phyloP scores from a whole-genome alignment of 2,329 filamentous ascomycete genomes.

The Cyphellophora europaea region DNA sequence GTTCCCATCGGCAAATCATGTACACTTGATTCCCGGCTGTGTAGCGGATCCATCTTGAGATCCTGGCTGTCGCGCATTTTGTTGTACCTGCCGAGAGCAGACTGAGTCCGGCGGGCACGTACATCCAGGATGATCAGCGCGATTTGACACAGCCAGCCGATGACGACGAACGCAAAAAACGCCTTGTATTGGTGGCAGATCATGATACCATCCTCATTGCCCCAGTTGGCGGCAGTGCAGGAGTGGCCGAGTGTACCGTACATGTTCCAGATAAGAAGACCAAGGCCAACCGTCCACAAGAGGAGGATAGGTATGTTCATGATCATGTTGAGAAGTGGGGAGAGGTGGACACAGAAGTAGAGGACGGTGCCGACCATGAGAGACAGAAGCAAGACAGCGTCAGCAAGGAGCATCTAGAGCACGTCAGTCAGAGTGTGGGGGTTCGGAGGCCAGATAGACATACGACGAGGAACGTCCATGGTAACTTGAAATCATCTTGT shows the following conservation, averaged over 20 bases:
- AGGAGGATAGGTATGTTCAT: constrained; percentile 40
- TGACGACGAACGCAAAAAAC: constrained; percentile 46
- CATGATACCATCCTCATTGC: constrained; percentile 43
- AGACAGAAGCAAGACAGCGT: constrained; percentile 42
- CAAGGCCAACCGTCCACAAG: constrained; percentile 44
- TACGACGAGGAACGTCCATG: constrained; percentile 53
- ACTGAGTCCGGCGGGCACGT: constrained; percentile 35
- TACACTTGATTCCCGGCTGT: not conserved
- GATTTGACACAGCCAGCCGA: constrained; percentile 38
- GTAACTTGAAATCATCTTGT: constrained; percentile 41
- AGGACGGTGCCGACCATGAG: constrained; percentile 39
- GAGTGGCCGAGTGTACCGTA: constrained; percentile 42
- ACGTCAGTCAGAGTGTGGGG: constrained; percentile 1
- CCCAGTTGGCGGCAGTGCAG: constrained; percentile 44
- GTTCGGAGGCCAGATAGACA: constrained; percentile 12
- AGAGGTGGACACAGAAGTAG: constrained; percentile 43
- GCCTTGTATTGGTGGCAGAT: constrained; percentile 52
- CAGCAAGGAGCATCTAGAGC: constrained; percentile 40
- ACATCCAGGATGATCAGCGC: constrained; percentile 42
- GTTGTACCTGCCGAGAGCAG: constrained; percentile 38
- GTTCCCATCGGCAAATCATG: not conserved
- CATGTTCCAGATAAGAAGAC: constrained; percentile 45
- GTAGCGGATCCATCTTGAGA: not conserved
- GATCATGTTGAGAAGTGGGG: constrained; percentile 40
- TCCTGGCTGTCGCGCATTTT: constrained; percentile 25